A percentile compares a stretch with the other conserved stretches of the same genome.
Evolutionary conservation across 202 grass and related monocot species (phyloP).

Genomic region (Panicum hallii): DNA sequence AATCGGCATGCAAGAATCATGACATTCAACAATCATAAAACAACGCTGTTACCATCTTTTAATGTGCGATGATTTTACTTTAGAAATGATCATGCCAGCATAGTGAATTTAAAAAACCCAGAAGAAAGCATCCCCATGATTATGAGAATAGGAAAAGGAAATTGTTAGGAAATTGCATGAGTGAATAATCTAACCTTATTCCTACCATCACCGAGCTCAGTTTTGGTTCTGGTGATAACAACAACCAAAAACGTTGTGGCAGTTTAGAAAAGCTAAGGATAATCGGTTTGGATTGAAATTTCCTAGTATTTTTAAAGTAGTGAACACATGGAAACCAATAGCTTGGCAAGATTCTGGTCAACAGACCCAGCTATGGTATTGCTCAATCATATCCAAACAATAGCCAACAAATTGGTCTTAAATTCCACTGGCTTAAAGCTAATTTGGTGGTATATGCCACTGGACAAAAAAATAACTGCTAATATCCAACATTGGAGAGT

Average conservation of each 20-base stretch:
- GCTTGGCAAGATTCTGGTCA: background rate
- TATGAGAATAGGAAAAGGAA: background rate
- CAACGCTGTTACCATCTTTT: background rate
- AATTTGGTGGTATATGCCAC: background rate
- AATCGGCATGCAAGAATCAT: constrained; percentile 3
- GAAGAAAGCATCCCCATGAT: background rate
- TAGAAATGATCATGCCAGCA: background rate
- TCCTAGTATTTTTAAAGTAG: constrained; percentile 12
- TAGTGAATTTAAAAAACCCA: background rate
- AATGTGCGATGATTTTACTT: background rate
- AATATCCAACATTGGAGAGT: background rate
- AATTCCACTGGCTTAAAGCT: background rate
- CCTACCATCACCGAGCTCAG: constrained; percentile 10
- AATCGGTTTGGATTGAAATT: background rate
- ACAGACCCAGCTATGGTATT: constrained; percentile 11
- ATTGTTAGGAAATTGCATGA: background rate
- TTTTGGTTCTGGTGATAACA: background rate
- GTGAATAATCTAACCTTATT: constrained; percentile 13
- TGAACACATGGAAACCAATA: constrained; percentile 19
- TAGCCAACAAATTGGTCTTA: background rate
- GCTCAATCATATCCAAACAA: constrained; percentile 2
- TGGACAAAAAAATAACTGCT: background rate
- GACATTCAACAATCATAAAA: background rate
- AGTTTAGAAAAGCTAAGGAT: background rate
- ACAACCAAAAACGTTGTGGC: background rate